These are phyloP conservation scores for Ogataea allantospora DNA, from an alignment of 805 yeast genomes.

Conservation along the genomic window DNA sequence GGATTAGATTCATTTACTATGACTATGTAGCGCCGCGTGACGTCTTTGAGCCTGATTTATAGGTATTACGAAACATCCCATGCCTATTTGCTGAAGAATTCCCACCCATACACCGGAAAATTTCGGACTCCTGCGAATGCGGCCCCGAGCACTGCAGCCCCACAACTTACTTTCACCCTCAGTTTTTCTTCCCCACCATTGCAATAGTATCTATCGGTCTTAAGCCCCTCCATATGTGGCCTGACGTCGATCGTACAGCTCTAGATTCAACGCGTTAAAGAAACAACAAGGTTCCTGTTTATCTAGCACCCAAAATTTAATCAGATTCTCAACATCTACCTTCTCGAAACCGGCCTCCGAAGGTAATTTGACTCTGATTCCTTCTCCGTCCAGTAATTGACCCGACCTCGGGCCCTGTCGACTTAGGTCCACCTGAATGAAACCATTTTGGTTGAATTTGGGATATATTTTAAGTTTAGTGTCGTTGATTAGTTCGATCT, in stretches of 20 bases:
- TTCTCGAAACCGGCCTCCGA: constrained; percentile 50
- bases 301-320: constrained; percentile 65
- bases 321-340: constrained; percentile 53
- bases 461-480: constrained; percentile 49
- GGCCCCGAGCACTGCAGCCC: constrained; percentile 12
- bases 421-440: constrained; percentile 23
- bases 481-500: constrained; percentile 62
- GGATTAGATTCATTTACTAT: neutral
- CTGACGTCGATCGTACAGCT: constrained; percentile 47
- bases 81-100: constrained; percentile 4
- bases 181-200: constrained; percentile 10
- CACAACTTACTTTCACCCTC: constrained; percentile 5
- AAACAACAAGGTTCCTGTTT: constrained; percentile 74
- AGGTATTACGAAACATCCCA: constrained; percentile 6
- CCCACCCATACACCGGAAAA: constrained; percentile 5
- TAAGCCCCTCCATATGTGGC: constrained; percentile 1
- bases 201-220: constrained; percentile 1
- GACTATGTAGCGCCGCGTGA: neutral
- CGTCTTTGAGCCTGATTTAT: neutral
- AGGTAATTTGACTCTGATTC: constrained; percentile 13
- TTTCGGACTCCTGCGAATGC: constrained; percentile 14
- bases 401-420: constrained; percentile 9
- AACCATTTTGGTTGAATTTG: constrained; percentile 22
- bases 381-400: constrained; percentile 11
- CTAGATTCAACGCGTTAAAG: constrained; percentile 69